phyloP scores from a whole-genome alignment of 2,329 filamentous ascomycete genomes.

The Botrytis sinoallii region DNA sequence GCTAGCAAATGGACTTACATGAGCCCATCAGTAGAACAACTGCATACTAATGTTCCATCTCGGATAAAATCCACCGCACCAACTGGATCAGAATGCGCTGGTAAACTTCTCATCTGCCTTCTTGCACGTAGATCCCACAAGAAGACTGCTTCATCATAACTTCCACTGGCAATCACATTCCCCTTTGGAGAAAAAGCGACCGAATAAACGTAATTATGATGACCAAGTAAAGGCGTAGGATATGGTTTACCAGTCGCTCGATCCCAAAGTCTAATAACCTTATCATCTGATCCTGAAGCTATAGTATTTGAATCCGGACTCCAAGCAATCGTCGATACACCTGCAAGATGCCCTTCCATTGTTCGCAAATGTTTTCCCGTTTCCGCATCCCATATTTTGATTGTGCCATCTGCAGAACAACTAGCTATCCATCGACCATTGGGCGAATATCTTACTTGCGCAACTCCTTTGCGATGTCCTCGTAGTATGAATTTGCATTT shows the following conservation, averaged over 20 bases:
- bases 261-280: constrained; percentile 92
- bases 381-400: constrained; percentile 84
- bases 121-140: constrained; percentile 93
- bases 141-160: constrained; percentile 95
- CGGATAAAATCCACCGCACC: constrained; percentile 88
- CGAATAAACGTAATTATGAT: constrained; percentile 95
- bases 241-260: constrained; percentile 57
- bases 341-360: constrained; percentile 88
- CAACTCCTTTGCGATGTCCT: constrained; percentile 76
- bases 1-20: constrained; percentile 54
- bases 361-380: constrained; percentile 82
- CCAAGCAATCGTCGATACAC: constrained; percentile 92
- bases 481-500: constrained; percentile 65
- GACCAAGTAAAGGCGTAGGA: constrained; percentile 65
- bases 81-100: constrained; percentile 93
- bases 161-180: constrained; percentile 92
- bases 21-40: constrained; percentile 85
- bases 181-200: constrained; percentile 96
- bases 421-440: constrained; percentile 88
- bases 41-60: constrained; percentile 89
- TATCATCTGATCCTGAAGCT: constrained; percentile 92
- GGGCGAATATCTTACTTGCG: constrained; percentile 86
- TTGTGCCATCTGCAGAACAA: constrained; percentile 81
- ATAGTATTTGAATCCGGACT: constrained; percentile 82
- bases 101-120: constrained; percentile 81